Evolutionary conservation across 306 rosid species (phyloP).

Genomic region (Prunus salicina): DNA sequence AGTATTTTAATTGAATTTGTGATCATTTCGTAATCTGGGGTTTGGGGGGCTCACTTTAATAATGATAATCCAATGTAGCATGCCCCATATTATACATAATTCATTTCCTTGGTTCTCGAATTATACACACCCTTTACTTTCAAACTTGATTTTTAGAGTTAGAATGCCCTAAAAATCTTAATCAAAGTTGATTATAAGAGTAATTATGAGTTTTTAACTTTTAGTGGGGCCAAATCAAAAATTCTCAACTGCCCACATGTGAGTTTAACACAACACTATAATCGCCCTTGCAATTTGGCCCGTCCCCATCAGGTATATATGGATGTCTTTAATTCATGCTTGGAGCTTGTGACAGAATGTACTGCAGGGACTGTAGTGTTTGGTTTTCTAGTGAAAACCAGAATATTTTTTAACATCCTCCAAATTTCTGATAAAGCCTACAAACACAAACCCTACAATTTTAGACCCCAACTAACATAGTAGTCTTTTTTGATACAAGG

Average conservation of each 20-base stretch:
- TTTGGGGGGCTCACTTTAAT: constrained; percentile 2
- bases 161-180: neutral
- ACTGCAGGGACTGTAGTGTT: neutral
- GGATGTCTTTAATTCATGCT: constrained; percentile 7
- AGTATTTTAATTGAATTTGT: constrained; percentile 26
- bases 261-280: neutral
- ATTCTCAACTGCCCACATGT: constrained; percentile 2
- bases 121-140: neutral
- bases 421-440: too few species aligned
- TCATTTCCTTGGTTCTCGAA: neutral
- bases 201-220: neutral
- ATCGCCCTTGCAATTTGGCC: neutral
- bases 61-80: neutral
- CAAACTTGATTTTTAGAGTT: neutral
- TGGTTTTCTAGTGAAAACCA: neutral
- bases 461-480: neutral
- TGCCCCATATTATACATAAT: neutral
- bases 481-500: too few species aligned
- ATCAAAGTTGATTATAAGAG: neutral
- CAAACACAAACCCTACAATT: neutral
- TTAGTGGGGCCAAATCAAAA: constrained; percentile 6
- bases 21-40: constrained; percentile 19
- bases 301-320: too few species aligned
- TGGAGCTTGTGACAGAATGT: neutral
- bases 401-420: neutral